These are phyloP conservation scores for Phytophthora tubulina DNA, from an alignment of 352 stramenopile species.

Conservation along the genomic window DNA sequence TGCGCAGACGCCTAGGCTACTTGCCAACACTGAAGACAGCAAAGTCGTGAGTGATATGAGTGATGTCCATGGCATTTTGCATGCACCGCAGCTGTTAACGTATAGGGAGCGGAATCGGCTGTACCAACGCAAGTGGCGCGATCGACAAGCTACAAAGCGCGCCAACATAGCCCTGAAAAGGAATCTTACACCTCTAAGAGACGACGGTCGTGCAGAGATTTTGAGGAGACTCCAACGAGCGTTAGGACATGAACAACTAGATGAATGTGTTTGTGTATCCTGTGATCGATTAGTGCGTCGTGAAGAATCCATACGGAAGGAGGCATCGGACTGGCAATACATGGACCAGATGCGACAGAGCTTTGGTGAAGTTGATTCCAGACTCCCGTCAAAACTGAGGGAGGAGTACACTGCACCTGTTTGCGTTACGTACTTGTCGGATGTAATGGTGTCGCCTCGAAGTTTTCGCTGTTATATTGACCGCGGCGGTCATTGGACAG, in stretches of 20 bases:
- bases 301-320: not conserved
- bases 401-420: not conserved
- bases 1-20: too few relatives aligned
- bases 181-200: not conserved
- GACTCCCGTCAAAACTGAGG: not conserved
- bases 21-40: too few relatives aligned
- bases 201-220: not conserved
- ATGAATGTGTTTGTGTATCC: not conserved
- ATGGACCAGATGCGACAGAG: not conserved
- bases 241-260: not conserved
- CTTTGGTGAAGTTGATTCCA: not conserved
- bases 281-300: conserved; percentile 3
- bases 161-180: too few relatives aligned
- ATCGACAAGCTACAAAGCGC: too few relatives aligned
- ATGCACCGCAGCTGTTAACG: too few relatives aligned
- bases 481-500: not conserved
- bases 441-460: not conserved
- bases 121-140: too few relatives aligned
- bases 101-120: too few relatives aligned
- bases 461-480: not conserved
- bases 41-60: too few relatives aligned
- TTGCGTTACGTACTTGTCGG: not conserved
- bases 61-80: too few relatives aligned
- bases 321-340: conserved; percentile 5
- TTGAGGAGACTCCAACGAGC: not conserved